Percentiles rank a stretch among this genome's conserved stretches.
Conservation (phyloP, 345 rosid genomes). For the Passiflora organensis region DNA sequence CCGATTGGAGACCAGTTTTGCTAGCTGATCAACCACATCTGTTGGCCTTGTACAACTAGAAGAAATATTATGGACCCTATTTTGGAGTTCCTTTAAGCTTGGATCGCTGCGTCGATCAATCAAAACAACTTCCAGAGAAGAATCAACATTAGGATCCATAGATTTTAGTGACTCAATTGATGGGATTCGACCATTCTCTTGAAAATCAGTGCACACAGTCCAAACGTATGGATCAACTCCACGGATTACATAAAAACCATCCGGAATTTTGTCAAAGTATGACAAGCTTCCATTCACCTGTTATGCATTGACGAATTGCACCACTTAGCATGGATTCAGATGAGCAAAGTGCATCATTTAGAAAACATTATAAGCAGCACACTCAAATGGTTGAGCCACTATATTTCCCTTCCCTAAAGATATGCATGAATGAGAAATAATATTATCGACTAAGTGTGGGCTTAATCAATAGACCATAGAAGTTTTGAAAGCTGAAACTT, state of each 20-base stretch:
- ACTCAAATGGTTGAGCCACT: not conserved
- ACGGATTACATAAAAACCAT: constrained; percentile 84
- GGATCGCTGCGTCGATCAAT: constrained; percentile 75
- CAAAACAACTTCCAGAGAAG: constrained; percentile 75
- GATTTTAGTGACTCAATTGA: constrained; percentile 78
- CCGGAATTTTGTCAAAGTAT: constrained; percentile 85
- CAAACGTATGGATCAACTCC: constrained; percentile 93
- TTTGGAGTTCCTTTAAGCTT: constrained; percentile 75
- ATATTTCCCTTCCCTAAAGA: too few species aligned
- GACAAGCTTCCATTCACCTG: constrained; percentile 98
- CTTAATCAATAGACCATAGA: too few species aligned
- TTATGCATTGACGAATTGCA: constrained; percentile 20
- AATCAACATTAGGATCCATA: constrained; percentile 53
- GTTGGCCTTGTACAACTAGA: constrained; percentile 58
- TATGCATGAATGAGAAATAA: too few species aligned
- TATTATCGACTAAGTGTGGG: too few species aligned
- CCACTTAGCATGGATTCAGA: constrained; percentile 10
- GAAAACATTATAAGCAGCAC: not conserved
- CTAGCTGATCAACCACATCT: constrained; percentile 94
- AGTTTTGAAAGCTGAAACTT: too few species aligned
- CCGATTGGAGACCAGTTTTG: constrained; percentile 80
- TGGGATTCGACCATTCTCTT: constrained; percentile 84
- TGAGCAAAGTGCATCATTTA: not conserved
- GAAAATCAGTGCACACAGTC: constrained; percentile 82
- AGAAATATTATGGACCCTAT: constrained; percentile 68